Conservation (phyloP, 345 rosid species). For the Nasturtium officinale region DNA sequence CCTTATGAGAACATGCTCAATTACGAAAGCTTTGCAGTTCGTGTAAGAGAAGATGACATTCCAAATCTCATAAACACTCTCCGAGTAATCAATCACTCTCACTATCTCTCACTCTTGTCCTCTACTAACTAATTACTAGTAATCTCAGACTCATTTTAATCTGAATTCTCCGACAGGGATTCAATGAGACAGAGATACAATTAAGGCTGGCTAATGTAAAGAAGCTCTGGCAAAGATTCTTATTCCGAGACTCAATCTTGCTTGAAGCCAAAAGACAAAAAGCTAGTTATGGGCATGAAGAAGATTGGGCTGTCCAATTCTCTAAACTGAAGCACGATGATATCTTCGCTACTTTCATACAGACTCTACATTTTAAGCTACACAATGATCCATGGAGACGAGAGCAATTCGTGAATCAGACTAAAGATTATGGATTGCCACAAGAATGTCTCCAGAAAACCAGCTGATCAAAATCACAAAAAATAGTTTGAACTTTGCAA, state of each 20-base stretch:
- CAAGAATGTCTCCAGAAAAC: slow-evolving; percentile 58
- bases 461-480: slow-evolving; percentile 33
- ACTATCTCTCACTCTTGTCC: background rate
- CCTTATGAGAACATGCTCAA: slow-evolving; percentile 94
- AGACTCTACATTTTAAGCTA: slow-evolving; percentile 79
- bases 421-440: slow-evolving; percentile 71
- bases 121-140: background rate
- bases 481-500: slow-evolving; percentile 13
- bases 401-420: slow-evolving; percentile 42
- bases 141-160: slow-evolving; percentile 7
- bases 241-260: slow-evolving; percentile 75
- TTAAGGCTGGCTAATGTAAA: slow-evolving; percentile 68
- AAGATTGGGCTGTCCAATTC: slow-evolving; percentile 74
- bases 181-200: slow-evolving; percentile 72
- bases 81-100: slow-evolving; percentile 51
- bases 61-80: slow-evolving; percentile 83
- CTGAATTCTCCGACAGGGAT: slow-evolving; percentile 50
- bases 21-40: slow-evolving; percentile 91
- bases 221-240: slow-evolving; percentile 88
- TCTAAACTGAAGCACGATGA: slow-evolving; percentile 71
- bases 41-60: slow-evolving; percentile 82
- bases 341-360: slow-evolving; percentile 75
- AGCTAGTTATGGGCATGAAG: slow-evolving; percentile 46
- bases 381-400: slow-evolving; percentile 91
- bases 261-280: slow-evolving; percentile 91